Evolutionary conservation across 495 filamentous ascomycete species (phyloP), one percentile per base, ranked within the genome.

Genomic region (Jackrogersella minutella): DNA sequence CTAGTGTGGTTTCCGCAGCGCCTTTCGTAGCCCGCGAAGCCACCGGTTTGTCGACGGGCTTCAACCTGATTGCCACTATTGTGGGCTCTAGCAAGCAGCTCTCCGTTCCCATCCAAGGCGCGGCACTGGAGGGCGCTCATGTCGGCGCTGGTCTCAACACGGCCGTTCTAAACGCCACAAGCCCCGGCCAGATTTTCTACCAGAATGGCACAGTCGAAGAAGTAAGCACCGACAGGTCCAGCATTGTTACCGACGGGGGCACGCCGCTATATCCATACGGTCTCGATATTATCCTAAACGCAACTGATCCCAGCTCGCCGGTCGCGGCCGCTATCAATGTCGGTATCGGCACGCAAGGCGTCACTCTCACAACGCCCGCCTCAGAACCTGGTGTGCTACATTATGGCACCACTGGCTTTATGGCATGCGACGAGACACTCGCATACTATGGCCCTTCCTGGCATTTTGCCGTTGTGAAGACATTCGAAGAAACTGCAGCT

Each of bases 351-450:
- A 64, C 62, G 10, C 21, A 7, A 0, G 69, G 69, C 0, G 51
- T 71, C 14, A 50, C 44, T 7, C n/a, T 50, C 4, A 26, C 44
- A 8, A 40, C 17, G 14, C 31, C 33, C 3, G 31, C 17, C 17
- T 13, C 47, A 2, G 16, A 34, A 14, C 37, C 58, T 9, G 59
- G 28, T 10, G 43, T 13, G 4, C 33, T 71, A 34, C 54, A 43
- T 28, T 62, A n/a, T 44, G 58, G 16, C 47, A 55, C 26, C 21
- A 79, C 81, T 28, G 82, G 80, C 54, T 75, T 84, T 47, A 55
- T 82, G 8, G 80, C 82, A 5, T 82, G 82, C 46, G 75, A 79
- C 33, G 64, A 72, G 57, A 40, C 21, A 1, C 16, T 55, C 6
- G 53, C 61, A 3, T 59, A 43, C 11, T 68, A 64, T 22, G 64